Base-by-base conservation (phyloP, 768 basidiomycete genomes). In the Suillus sp. region DNA sequence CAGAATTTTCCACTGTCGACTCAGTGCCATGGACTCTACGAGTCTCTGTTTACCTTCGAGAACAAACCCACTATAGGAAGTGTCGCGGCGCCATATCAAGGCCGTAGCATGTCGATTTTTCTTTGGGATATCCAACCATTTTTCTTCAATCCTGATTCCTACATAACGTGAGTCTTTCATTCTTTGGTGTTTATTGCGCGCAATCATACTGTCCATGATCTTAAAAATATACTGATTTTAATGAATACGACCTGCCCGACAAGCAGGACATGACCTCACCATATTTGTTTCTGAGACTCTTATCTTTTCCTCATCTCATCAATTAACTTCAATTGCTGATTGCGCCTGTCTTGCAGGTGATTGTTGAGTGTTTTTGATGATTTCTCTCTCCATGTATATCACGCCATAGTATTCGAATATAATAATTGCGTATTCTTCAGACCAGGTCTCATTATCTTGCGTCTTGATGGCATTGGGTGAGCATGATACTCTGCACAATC, bases 21-120 rank as follows among this genome's bases (percentile, higher is more conserved):
- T 72, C 80, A 80, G 80, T 81, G 80, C 80, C 80, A 78, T 77
- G 72, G 77, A 78, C 77, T 78, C 73, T 71, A 65, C 63, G 45
- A 59, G 71, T 75, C 76, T 73, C 64, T 61, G 68, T 64, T 64
- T 75, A 32, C 75, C 80, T 80, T 79, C 80, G 70, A 79, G 78
- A 80, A 20, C 60, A 72, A 65, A 70, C 69, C 72, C 78, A 79
- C 79, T 78, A 71, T 81, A 81, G 81, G 81, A 82, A 82, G 78
- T 80, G 78, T 81, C 77, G 71, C 75, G 79, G 70, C 72, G 70
- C 70, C 73, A 54, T 66, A 69, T 50, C 65, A 43, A 77, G 77
- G 72, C 74, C 77, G 77, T 70, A 75, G 78, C 78, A 80, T 82
- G 80, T 79, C 78, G 80, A 82, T 57, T 74, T 77, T 72, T 71